These are phyloP conservation scores for Pseudocercospora pini-densiflorae DNA, from an alignment of 2,329 filamentous ascomycete genomes.

Conservation along the genomic window DNA sequence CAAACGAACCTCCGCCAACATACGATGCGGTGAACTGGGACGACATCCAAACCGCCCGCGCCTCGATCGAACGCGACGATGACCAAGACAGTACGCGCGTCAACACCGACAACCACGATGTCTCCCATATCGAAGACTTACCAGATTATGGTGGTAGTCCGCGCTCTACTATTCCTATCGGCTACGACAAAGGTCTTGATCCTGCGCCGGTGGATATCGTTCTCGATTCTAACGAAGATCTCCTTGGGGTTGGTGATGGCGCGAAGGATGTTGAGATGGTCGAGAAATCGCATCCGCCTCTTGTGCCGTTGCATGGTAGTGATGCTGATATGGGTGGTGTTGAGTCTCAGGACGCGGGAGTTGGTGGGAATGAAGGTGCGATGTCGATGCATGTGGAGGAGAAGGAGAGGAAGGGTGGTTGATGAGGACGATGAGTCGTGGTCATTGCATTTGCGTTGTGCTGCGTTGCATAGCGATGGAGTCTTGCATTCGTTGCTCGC, in stretches of 20 bases:
- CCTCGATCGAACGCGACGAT: conserved; percentile 16
- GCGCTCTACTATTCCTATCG: not conserved
- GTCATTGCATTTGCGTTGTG: not conserved
- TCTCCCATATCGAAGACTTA: not conserved
- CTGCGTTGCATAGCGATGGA: not conserved
- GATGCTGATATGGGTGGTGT: conserved; percentile 22
- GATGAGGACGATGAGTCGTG: not conserved
- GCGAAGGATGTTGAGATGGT: conserved; percentile 33
- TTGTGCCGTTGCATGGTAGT: conserved; percentile 9
- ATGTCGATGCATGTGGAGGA: conserved; percentile 14
- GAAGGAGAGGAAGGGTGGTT: conserved; percentile 11
- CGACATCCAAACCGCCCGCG: conserved; percentile 12
- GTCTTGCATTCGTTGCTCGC: not conserved
- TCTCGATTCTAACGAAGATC: conserved; percentile 7
- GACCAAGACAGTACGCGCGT: conserved; percentile 21
- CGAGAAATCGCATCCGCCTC: conserved; percentile 27
- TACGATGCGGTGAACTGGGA: not conserved
- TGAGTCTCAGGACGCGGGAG: conserved; percentile 22
- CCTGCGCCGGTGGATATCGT: conserved; percentile 22
- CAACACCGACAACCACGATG: conserved; percentile 13
- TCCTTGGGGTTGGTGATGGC: not conserved
- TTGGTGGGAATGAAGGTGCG: conserved; percentile 13
- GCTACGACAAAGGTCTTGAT: not conserved
- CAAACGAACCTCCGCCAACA: not conserved
- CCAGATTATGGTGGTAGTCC: not conserved